phyloP scores from a whole-genome alignment of 2,329 filamentous ascomycete genomes.

The Aspergillus bombycis region DNA sequence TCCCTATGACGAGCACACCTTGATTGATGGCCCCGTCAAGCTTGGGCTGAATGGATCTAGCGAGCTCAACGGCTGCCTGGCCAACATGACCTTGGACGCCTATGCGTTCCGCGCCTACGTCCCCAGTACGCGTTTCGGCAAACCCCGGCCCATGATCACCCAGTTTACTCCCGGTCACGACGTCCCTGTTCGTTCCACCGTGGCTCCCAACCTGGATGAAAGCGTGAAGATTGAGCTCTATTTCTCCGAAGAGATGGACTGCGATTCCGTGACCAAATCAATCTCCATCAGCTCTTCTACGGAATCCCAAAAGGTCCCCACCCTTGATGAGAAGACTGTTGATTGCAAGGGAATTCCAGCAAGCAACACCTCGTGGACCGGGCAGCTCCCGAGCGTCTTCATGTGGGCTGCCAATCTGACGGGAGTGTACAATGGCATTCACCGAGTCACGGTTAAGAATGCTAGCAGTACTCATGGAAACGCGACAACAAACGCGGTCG shows the following conservation, averaged over 20 bases:
- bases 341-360: slow-evolving; percentile 48
- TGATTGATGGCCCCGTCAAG: slow-evolving; percentile 50
- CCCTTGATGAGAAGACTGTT: slow-evolving; percentile 49
- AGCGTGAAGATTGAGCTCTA: slow-evolving; percentile 56
- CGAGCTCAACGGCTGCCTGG: slow-evolving; percentile 59
- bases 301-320: slow-evolving; percentile 47
- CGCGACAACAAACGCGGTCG: slow-evolving; percentile 54
- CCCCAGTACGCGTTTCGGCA: slow-evolving; percentile 52
- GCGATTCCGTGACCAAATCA: slow-evolving; percentile 54
- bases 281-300: slow-evolving; percentile 60
- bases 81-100: slow-evolving; percentile 54
- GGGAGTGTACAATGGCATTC: slow-evolving; percentile 63
- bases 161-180: slow-evolving; percentile 66
- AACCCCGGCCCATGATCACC: slow-evolving; percentile 62
- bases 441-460: slow-evolving; percentile 61
- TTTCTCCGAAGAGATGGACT: slow-evolving; percentile 65
- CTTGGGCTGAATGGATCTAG: slow-evolving; percentile 53
- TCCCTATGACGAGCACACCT: slow-evolving; percentile 59
- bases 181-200: slow-evolving; percentile 55
- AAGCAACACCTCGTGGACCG: slow-evolving; percentile 46
- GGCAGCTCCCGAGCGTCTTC: slow-evolving; percentile 59
- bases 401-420: slow-evolving; percentile 56
- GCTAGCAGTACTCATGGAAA: slow-evolving; percentile 48
- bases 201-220: slow-evolving; percentile 44
- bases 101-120: slow-evolving; percentile 66